These are phyloP conservation scores for Lachnellula occidentalis DNA, from an alignment of 2,329 filamentous ascomycete species.

Conservation along the genomic window DNA sequence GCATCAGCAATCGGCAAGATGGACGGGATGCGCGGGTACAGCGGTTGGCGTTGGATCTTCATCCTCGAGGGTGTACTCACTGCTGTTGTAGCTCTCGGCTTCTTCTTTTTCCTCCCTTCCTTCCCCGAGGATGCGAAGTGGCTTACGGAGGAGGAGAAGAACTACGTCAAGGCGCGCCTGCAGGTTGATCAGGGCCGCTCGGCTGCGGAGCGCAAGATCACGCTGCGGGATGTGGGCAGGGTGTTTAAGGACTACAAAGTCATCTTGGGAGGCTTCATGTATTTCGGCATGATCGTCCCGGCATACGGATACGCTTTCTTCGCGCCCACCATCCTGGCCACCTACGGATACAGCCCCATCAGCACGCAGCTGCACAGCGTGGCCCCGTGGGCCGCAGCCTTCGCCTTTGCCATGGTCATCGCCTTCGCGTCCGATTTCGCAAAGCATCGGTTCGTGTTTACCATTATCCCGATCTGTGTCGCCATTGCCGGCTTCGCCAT, in stretches of 20 bases:
- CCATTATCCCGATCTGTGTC: slow-evolving; percentile 61
- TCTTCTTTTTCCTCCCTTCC: slow-evolving; percentile 65
- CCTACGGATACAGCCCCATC: slow-evolving; percentile 56
- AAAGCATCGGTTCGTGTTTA: slow-evolving; percentile 70
- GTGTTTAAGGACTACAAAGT: slow-evolving; percentile 72
- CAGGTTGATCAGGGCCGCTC: slow-evolving; percentile 63
- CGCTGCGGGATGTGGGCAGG: slow-evolving; percentile 49
- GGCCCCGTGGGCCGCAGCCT: slow-evolving; percentile 64
- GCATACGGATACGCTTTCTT: slow-evolving; percentile 78
- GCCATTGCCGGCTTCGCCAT: slow-evolving; percentile 71
- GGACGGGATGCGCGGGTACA: slow-evolving; percentile 62
- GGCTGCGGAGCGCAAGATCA: slow-evolving; percentile 57
- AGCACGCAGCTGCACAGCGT: slow-evolving; percentile 46
- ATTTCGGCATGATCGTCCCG: slow-evolving; percentile 72
- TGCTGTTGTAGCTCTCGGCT: slow-evolving; percentile 52
- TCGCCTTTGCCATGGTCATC: slow-evolving; percentile 70
- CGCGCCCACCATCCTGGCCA: slow-evolving; percentile 63
- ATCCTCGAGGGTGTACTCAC: slow-evolving; percentile 69
- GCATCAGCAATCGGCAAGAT: slow-evolving; percentile 88
- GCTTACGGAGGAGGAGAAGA: slow-evolving; percentile 64
- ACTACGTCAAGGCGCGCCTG: slow-evolving; percentile 61
- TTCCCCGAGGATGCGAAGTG: slow-evolving; percentile 73
- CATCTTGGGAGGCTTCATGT: slow-evolving; percentile 72
- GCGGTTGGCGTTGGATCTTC: slow-evolving; percentile 78
- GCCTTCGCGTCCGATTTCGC: slow-evolving; percentile 67